phyloP scores from a whole-genome alignment of 805 yeast genomes.

The Candida tallmaniae region DNA sequence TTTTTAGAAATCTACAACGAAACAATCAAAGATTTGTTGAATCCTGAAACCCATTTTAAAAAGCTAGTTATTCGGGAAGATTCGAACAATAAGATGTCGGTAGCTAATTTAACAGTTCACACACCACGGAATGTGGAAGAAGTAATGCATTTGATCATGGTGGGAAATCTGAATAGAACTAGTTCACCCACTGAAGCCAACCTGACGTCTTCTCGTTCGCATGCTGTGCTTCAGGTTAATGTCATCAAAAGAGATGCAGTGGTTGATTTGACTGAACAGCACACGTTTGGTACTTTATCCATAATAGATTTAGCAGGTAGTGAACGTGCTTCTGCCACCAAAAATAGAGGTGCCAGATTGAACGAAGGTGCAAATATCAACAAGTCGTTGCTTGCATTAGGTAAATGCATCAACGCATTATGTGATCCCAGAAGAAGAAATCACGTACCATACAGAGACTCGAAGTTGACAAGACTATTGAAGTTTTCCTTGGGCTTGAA shows the following conservation, averaged over 20 bases:
- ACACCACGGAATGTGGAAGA: slow-evolving; percentile 60
- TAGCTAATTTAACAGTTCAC: slow-evolving; percentile 65
- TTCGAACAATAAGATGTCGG: slow-evolving; percentile 57
- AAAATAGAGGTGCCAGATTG: slow-evolving; percentile 74
- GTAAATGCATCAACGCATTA: slow-evolving; percentile 89
- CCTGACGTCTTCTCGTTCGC: slow-evolving; percentile 86
- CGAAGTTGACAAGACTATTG: slow-evolving; percentile 79
- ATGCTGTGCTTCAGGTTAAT: slow-evolving; percentile 84
- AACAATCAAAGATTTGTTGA: slow-evolving; percentile 72
- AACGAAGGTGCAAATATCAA: slow-evolving; percentile 94
- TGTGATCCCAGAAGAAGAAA: slow-evolving; percentile 64
- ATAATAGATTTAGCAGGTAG: slow-evolving; percentile 94
- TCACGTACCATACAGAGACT: slow-evolving; percentile 89
- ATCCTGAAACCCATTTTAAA: slow-evolving; percentile 46
- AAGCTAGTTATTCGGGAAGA: slow-evolving; percentile 68
- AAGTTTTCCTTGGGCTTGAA: slow-evolving; percentile 91
- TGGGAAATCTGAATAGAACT: slow-evolving; percentile 74
- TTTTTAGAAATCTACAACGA: slow-evolving; percentile 92
- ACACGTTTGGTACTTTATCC: slow-evolving; percentile 73
- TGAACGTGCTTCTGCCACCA: slow-evolving; percentile 88
- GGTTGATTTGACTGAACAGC: slow-evolving; percentile 61
- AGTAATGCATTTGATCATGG: slow-evolving; percentile 70
- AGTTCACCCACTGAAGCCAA: slow-evolving; percentile 89
- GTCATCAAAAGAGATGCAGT: slow-evolving; percentile 57
- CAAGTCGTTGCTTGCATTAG: slow-evolving; percentile 80